Evolutionary conservation across 345 rosid species (phyloP), one percentile per base, ranked within the genome.

Genomic region (Lepidium didymum): DNA sequence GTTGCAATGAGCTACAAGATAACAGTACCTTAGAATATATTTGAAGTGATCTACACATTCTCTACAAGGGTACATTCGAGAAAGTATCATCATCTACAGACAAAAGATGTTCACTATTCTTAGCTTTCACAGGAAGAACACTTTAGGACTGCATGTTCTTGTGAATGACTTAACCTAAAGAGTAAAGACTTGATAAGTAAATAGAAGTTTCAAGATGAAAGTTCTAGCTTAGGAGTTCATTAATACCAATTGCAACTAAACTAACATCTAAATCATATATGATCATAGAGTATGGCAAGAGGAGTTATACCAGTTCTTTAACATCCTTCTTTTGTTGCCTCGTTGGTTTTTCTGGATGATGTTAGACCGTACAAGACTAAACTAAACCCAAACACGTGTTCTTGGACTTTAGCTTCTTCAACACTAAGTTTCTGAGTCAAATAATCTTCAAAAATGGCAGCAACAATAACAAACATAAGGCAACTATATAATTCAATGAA

Each of bases 31-130:
- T 59, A 93, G 68, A 58, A 91, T 84, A 67, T 94, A 96, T 82
- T 86, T 87, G 53, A 91, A 94, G 80, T 94, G 99, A 79, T 87
- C 97, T 1, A 96, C 97, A 64, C 97, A 94, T 75, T 91, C 92
- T 81, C 85, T 82, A 84, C 99, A 91, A 71, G 96, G 97, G 74
- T 94, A 91, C 82, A 91, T 83, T 56, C 95, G 81, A 54, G 96
- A 87, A 77, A 94, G 69, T 79, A 94, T 89, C 27, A 85, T 79
- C 97, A 94, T 94, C 99, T 91, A 83, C 70, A 77, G 27, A 21
- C 6, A 8, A 19, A 19, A 33, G n/a, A 16, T 6, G 57, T 53
- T 43, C 72, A 53, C 3, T 51, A 35, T n/a, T n/a, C n/a, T 51
- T 67, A 67, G 51, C 37, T 59, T 64, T 23, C 11, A 18, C 49